phyloP scores from a whole-genome alignment of 2,329 filamentous ascomycete genomes.

The Trichoderma pleuroti region DNA sequence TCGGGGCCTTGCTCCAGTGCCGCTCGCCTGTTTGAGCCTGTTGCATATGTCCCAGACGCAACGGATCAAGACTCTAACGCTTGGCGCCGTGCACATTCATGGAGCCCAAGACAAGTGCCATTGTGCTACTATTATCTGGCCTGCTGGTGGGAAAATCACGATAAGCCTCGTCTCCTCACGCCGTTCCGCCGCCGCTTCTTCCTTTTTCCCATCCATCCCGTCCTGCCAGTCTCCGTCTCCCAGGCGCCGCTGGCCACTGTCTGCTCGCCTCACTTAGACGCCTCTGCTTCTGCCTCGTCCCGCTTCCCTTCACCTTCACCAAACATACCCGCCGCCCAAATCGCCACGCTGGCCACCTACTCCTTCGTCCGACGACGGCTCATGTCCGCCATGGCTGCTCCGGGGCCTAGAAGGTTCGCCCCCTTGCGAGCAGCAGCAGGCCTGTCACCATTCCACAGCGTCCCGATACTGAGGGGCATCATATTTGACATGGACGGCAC shows the following conservation, averaged over 20 bases:
- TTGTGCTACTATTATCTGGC: constrained; percentile 2
- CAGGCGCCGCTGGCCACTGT: not conserved
- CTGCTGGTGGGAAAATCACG: not conserved
- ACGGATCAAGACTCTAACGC: constrained; percentile 8
- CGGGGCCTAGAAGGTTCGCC: constrained; percentile 49
- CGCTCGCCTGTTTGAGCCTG: constrained; percentile 8
- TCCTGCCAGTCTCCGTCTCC: not conserved
- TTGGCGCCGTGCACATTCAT: constrained; percentile 11
- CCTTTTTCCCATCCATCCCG: not conserved
- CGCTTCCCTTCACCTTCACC: not conserved
- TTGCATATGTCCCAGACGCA: constrained; percentile 12
- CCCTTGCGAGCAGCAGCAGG: constrained; percentile 45
- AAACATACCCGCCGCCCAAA: not conserved
- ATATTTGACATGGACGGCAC: constrained; percentile 97
- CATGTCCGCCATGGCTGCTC: constrained; percentile 40
- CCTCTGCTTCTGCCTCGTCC: not conserved
- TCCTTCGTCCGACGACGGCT: constrained; percentile 13
- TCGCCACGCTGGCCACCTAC: constrained; percentile 9
- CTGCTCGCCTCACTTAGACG: not conserved
- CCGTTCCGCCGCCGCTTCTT: not conserved
- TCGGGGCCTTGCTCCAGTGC: not conserved
- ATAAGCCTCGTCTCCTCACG: constrained; percentile 16
- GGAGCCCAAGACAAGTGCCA: constrained; percentile 9
- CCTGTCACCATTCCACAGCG: constrained; percentile 28
- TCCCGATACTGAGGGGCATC: constrained; percentile 53